These are phyloP conservation scores for Agaricus sinodeliciosus DNA, from an alignment of 768 basidiomycete species.

Conservation along the genomic window DNA sequence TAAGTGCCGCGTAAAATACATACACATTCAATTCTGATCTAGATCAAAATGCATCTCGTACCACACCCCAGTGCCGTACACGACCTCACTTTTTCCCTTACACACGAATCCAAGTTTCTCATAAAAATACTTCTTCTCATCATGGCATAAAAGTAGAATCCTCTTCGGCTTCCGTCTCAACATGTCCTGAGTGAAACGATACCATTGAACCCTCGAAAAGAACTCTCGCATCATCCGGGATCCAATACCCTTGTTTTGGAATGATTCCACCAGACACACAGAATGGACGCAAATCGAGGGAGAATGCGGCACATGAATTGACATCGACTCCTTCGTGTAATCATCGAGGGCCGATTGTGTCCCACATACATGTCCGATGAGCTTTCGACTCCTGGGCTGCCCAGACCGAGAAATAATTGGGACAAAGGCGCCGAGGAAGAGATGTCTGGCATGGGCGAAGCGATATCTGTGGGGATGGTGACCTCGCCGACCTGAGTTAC, in stretches of 20 bases:
- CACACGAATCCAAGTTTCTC: slow-evolving; percentile 55
- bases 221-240: slow-evolving; percentile 54
- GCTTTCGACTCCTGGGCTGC: slow-evolving; percentile 21
- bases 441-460: slow-evolving; percentile 46
- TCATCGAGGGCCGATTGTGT: slow-evolving; percentile 48
- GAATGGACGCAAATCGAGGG: slow-evolving; percentile 63
- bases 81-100: slow-evolving; percentile 48
- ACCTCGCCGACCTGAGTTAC: background rate
- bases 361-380: slow-evolving; percentile 61
- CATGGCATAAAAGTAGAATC: slow-evolving; percentile 55
- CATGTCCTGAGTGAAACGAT: slow-evolving; percentile 18
- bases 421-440: slow-evolving; percentile 65
- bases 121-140: slow-evolving; percentile 50
- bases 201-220: slow-evolving; percentile 34
- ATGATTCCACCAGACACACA: slow-evolving; percentile 43
- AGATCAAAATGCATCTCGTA: slow-evolving; percentile 48
- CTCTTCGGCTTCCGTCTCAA: slow-evolving; percentile 25
- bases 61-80: slow-evolving; percentile 56
- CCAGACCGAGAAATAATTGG: slow-evolving; percentile 11
- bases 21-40: background rate
- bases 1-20: background rate
- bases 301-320: slow-evolving; percentile 44
- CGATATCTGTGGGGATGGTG: slow-evolving; percentile 22
- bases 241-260: slow-evolving; percentile 44
- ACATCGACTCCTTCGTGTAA: slow-evolving; percentile 65